Evolutionary conservation across 164 flowering plant species (phyloP).

Genomic region (Nymphaea colorata): DNA sequence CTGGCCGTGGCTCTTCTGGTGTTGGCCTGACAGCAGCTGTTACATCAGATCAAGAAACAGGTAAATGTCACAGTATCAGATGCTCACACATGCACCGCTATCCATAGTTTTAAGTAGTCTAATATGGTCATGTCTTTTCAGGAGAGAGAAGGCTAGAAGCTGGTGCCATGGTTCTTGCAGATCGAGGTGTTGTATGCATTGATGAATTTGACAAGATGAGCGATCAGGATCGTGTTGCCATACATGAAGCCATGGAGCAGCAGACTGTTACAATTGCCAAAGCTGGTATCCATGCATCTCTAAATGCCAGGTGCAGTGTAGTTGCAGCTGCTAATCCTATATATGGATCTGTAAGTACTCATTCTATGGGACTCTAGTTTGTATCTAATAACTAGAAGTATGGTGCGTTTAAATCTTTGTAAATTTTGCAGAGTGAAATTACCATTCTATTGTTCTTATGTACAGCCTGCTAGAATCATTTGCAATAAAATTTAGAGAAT

Average conservation of each 20-base stretch:
- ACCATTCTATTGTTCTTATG: not conserved
- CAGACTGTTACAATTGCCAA: slow-evolving; percentile 99
- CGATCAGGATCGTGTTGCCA: slow-evolving; percentile 96
- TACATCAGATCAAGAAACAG: slow-evolving; percentile 98
- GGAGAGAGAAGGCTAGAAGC: slow-evolving; percentile 99
- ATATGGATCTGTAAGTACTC: slow-evolving; percentile 85
- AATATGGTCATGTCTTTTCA: slow-evolving; percentile 10
- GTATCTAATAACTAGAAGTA: too few relatives aligned
- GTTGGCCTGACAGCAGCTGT: slow-evolving; percentile 99
- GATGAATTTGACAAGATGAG: slow-evolving; percentile 99
- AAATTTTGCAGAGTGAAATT: not conserved
- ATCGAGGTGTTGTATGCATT: slow-evolving; percentile 93
- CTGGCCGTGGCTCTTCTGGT: slow-evolving; percentile 99
- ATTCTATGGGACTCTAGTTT: not conserved
- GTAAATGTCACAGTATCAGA: slow-evolving; percentile 16
- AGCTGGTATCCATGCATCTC: slow-evolving; percentile 98
- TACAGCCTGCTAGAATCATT: not conserved
- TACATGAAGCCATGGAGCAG: slow-evolving; percentile 99
- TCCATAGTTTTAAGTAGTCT: not conserved
- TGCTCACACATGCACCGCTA: too few relatives aligned
- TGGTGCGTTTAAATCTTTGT: not conserved
- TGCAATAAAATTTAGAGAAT: not conserved
- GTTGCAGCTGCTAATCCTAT: slow-evolving; percentile 99
- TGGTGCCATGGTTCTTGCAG: slow-evolving; percentile 99
- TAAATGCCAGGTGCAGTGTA: slow-evolving; percentile 98